Base-by-base conservation (phyloP, 805 yeast species). In the Zygosaccharomyces bisporus region DNA sequence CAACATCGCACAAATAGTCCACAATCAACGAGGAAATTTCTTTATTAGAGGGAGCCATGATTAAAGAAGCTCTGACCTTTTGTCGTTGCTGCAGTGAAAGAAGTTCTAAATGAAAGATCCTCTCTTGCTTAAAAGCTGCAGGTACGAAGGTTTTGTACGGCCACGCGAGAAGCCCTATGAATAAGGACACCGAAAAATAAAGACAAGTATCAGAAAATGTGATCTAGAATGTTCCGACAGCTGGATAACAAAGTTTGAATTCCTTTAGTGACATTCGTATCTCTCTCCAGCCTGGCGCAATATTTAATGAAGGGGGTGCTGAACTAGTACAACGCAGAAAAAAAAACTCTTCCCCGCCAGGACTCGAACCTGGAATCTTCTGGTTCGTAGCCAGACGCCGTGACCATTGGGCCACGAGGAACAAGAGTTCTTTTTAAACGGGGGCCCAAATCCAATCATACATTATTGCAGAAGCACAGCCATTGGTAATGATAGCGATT, bases 351-450 rank as follows among this genome's bases (percentile, higher is more conserved):
- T 65, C 70, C 73, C 73, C 74, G 71, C 73, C 76, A 72, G 76
- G 76, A 72, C 71, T 72, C 72, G 75, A 72, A 72, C 76, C 76
- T 72, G 75, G 74, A 72, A 68, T 68, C 72, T 68, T 63, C 70
- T 65, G 72, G 71, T 68, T 67, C 81, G 81, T 76, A 77, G 81
- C 80, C 81, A 75, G 80, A 77, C 81, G 81, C 81, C 81, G 77
- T 76, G 79, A 77, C 81, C 81, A 77, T 77, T 77, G 80, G 81
- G 81, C 81, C 81, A 77, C 79, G 81, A 77, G 81, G 81, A 77
- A 77, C 73, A 69, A 71, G 57, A 68, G 66, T 49, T 67, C 16
- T 13, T 3, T n/a, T n/a, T n/a, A n/a, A n/a, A n/a, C n/a, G n/a
- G n/a, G n/a, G n/a, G n/a, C n/a, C n/a, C n/a, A n/a, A n/a, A n/a